Evolutionary conservation across 2,329 filamentous ascomycete species (phyloP).

Genomic region (Alternaria postmessia): DNA sequence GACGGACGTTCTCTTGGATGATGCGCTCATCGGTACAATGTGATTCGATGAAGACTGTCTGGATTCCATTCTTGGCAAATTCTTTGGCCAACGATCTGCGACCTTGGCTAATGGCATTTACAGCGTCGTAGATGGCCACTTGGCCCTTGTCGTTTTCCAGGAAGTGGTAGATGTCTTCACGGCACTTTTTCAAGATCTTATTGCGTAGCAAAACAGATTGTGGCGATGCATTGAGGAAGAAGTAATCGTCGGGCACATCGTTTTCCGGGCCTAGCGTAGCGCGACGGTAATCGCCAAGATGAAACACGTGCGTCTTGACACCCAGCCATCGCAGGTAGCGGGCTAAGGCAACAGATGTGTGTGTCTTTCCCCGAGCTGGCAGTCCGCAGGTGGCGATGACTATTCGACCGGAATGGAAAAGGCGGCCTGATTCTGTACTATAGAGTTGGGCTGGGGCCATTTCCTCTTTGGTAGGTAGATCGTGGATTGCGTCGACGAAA

Average conservation of each 20-base stretch:
- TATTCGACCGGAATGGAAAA: constrained; percentile 97
- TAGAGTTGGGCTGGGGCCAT: constrained; percentile 97
- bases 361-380: constrained; percentile 95
- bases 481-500: constrained; percentile 96
- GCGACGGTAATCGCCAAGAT: constrained; percentile 93
- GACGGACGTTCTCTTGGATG: constrained; percentile 93
- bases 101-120: constrained; percentile 87
- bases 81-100: constrained; percentile 89
- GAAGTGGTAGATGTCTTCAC: constrained; percentile 96
- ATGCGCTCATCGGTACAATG: constrained; percentile 93
- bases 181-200: constrained; percentile 96
- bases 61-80: constrained; percentile 94
- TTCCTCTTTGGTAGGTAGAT: constrained; percentile 81
- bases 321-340: constrained; percentile 96
- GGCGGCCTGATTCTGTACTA: constrained; percentile 94
- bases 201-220: constrained; percentile 92
- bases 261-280: constrained; percentile 85
- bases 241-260: constrained; percentile 94
- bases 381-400: constrained; percentile 97
- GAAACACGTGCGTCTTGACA: constrained; percentile 97
- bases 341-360: constrained; percentile 94
- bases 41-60: constrained; percentile 97
- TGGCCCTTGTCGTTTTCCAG: constrained; percentile 97
- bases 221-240: constrained; percentile 93
- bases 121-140: constrained; percentile 97